phyloP scores from a whole-genome alignment of 2,329 filamentous ascomycete genomes.

The Fusarium miscanthi region DNA sequence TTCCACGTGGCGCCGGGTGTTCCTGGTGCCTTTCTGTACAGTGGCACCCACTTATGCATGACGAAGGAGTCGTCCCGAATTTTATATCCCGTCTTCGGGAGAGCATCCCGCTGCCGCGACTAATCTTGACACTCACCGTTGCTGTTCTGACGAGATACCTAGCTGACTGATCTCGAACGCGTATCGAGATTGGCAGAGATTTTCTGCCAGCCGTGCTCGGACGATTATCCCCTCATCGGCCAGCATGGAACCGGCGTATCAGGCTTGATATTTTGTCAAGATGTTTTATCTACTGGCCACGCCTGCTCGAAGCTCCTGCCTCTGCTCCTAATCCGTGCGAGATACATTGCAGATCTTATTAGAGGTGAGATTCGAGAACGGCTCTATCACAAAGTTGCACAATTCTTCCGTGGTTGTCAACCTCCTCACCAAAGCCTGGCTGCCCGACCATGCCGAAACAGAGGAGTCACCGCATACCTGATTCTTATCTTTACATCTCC shows the following conservation, averaged over 20 bases:
- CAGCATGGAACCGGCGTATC: slow-evolving; percentile 18
- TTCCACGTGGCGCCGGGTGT: slow-evolving; percentile 42
- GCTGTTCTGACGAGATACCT: not conserved
- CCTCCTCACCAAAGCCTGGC: not conserved
- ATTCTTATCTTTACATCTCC: not conserved
- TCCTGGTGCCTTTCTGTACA: slow-evolving; percentile 30
- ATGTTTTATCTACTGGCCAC: slow-evolving; percentile 18
- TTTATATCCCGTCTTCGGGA: slow-evolving; percentile 32
- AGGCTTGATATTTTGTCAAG: not conserved
- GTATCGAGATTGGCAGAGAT: not conserved
- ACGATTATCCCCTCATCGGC: not conserved
- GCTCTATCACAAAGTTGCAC: not conserved
- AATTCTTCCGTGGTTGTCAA: not conserved
- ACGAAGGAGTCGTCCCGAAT: slow-evolving; percentile 19
- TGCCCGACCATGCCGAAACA: not conserved
- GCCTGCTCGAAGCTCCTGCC: not conserved
- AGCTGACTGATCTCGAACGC: not conserved
- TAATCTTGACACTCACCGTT: slow-evolving; percentile 11
- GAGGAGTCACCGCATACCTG: not conserved
- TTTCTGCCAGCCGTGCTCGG: not conserved
- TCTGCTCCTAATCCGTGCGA: not conserved
- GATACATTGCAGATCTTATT: not conserved
- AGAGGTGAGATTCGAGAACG: not conserved
- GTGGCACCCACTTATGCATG: slow-evolving; percentile 36
- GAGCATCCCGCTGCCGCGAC: slow-evolving; percentile 29